Evolutionary conservation across 1,139 yeast species (phyloP).

Genomic region (Lodderomyces theae): DNA sequence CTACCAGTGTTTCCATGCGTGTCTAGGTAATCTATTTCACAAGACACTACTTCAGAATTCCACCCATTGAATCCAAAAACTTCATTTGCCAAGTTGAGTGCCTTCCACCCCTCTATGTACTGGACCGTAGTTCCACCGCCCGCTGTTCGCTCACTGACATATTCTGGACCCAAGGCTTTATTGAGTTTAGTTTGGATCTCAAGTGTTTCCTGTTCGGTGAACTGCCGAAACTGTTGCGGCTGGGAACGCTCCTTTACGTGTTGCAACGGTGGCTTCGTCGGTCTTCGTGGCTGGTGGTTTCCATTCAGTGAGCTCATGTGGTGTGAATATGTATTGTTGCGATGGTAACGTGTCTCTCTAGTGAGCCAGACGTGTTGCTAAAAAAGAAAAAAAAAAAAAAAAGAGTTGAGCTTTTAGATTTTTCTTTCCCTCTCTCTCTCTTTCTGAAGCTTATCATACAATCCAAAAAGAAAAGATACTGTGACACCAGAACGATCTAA

Average conservation of each 20-base stretch:
- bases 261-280: constrained; percentile 7
- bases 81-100: constrained; percentile 72
- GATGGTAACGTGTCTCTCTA: neutral
- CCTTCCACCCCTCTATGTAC: constrained; percentile 81
- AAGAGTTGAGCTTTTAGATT: too few species aligned
- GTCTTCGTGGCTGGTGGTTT: constrained; percentile 6
- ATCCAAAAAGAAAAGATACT: too few species aligned
- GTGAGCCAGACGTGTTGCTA: constrained; percentile 6
- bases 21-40: constrained; percentile 71
- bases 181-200: constrained; percentile 47
- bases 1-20: constrained; percentile 53
- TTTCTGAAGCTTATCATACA: neutral
- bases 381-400: too few species aligned
- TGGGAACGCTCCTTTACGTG: constrained; percentile 5
- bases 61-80: constrained; percentile 82
- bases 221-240: constrained; percentile 14
- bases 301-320: constrained; percentile 3
- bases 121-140: constrained; percentile 69
- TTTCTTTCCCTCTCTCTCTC: neutral
- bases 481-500: too few species aligned
- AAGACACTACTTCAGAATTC: constrained; percentile 65
- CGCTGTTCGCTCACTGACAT: constrained; percentile 76
- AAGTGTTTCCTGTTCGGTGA: constrained; percentile 35
- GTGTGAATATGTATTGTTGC: neutral
- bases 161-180: constrained; percentile 84